These are phyloP conservation scores for Dentipellis sp. DNA, from an alignment of 768 basidiomycete species.

Conservation along the genomic window DNA sequence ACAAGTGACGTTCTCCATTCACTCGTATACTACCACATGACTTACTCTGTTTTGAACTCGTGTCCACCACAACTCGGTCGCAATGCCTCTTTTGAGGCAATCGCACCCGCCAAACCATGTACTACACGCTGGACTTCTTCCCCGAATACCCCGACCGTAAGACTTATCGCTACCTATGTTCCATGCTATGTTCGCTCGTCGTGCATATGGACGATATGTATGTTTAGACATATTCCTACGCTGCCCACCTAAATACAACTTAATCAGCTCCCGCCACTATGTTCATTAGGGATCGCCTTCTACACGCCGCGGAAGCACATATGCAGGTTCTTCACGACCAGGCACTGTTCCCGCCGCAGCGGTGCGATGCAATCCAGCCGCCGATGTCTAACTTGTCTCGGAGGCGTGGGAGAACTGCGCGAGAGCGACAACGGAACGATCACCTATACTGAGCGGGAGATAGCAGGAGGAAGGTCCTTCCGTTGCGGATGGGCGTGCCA, in stretches of 20 bases:
- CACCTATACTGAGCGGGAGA: background rate
- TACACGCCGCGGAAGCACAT: background rate
- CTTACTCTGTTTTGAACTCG: constrained; percentile 1
- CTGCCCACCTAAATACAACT: background rate
- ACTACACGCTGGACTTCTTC: background rate
- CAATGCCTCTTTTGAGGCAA: background rate
- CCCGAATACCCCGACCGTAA: background rate
- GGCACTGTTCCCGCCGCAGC: background rate
- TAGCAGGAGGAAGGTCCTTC: background rate
- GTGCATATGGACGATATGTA: background rate
- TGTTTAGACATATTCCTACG: background rate
- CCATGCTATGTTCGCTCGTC: background rate
- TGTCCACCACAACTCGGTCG: background rate
- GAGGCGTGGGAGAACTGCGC: background rate
- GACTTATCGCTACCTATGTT: background rate
- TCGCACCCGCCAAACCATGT: background rate
- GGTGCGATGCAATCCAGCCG: background rate
- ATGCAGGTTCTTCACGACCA: background rate
- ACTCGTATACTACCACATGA: background rate
- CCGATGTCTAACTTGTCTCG: background rate
- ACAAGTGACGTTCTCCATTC: background rate
- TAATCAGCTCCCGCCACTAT: background rate
- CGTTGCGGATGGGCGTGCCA: background rate
- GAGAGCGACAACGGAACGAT: background rate
- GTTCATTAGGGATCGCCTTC: background rate